Percentiles rank a stretch among this genome's conserved stretches.
Conservation (phyloP, 2,329 filamentous ascomycete genomes). For the Claviceps maximensis region DNA sequence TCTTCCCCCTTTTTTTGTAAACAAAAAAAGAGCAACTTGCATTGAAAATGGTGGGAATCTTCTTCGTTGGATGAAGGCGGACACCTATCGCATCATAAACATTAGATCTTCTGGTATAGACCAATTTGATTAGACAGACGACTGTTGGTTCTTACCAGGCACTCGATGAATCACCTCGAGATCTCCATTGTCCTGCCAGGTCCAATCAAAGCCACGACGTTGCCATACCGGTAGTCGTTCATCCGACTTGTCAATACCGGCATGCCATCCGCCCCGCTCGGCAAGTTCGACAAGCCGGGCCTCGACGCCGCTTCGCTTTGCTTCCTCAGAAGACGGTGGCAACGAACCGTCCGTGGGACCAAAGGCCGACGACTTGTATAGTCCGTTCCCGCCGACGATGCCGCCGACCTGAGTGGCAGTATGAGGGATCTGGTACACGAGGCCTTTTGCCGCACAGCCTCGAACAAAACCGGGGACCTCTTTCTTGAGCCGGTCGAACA, state of each 20-base stretch:
- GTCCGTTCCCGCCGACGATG: not conserved
- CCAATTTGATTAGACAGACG: no score
- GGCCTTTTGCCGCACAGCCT: not conserved
- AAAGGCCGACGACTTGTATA: not conserved
- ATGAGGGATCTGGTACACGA: not conserved
- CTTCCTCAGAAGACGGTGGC: not conserved
- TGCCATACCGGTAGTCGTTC: not conserved
- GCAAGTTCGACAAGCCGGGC: not conserved
- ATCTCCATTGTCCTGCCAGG: not conserved
- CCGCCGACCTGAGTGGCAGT: not conserved
- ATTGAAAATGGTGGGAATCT: not conserved
- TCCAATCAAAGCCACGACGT: not conserved
- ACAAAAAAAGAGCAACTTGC: not conserved
- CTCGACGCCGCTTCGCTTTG: not conserved
- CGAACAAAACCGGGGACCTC: not conserved
- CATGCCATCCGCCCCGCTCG: not conserved
- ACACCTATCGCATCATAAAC: not conserved
- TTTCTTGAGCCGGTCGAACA: not conserved
- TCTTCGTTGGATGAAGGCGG: not conserved
- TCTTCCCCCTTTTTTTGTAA: not conserved
- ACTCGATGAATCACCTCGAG: not conserved
- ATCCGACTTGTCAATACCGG: not conserved
- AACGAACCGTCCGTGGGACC: not conserved
- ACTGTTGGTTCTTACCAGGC: not conserved
- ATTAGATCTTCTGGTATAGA: not conserved